phyloP scores from a whole-genome alignment of 306 rosid genomes.

The Trifolium pratense region DNA sequence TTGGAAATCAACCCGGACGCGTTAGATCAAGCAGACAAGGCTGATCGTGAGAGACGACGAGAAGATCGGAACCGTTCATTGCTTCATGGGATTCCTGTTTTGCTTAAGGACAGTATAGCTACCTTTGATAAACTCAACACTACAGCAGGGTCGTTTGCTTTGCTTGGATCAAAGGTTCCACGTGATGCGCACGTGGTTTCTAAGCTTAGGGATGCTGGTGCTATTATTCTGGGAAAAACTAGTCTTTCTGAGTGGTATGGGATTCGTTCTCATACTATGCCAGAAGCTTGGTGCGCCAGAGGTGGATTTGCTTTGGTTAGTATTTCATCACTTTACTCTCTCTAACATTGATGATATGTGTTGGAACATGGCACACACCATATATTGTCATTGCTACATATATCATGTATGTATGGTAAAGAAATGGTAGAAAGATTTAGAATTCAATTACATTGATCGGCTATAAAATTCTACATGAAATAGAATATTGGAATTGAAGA shows the following conservation, averaged over 20 bases:
- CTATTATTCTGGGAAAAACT: constrained; percentile 68
- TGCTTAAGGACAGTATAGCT: constrained; percentile 65
- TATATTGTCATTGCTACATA: too few relatives aligned
- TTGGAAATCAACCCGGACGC: constrained; percentile 79
- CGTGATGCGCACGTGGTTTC: constrained; percentile 65
- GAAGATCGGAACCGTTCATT: constrained; percentile 21
- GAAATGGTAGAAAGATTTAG: too few relatives aligned
- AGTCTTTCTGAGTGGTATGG: constrained; percentile 60
- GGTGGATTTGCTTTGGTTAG: constrained; percentile 61
- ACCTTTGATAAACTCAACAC: constrained; percentile 63
- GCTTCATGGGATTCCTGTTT: constrained; percentile 69
- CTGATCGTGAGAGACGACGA: constrained; percentile 53
- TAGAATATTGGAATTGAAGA: not conserved
- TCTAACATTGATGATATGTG: too few relatives aligned
- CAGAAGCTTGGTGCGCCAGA: constrained; percentile 61
- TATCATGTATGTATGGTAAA: not conserved
- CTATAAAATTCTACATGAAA: not conserved
- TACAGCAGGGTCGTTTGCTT: constrained; percentile 65
- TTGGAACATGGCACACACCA: too few relatives aligned
- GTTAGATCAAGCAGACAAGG: constrained; percentile 59
- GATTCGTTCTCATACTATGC: constrained; percentile 38
- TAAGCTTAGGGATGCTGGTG: constrained; percentile 61
- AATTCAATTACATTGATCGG: not conserved
- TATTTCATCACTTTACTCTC: not conserved
- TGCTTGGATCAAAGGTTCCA: constrained; percentile 62